Evolutionary conservation across 805 yeast genomes (phyloP), one percentile per base, ranked within the genome.

Genomic region (Lachancea mirantina): DNA sequence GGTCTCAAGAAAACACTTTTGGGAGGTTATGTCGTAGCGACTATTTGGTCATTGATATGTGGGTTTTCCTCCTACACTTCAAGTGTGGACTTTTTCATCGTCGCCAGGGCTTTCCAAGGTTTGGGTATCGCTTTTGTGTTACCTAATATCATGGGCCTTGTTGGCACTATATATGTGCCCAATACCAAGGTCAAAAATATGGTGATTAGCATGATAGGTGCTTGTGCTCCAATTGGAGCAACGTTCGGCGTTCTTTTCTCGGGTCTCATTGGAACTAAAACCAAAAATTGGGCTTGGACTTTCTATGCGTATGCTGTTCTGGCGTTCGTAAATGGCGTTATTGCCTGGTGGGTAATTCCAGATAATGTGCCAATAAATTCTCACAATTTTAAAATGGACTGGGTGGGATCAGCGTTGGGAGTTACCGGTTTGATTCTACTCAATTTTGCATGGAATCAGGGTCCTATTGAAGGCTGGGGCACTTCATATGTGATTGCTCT

Each of bases 371-470:
- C 55, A 8, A 45, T 45, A 7, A 52, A 53, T 34, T 38, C 46
- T 13, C 43, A 49, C 23, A 30, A 32, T 3, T 39, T 46, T 23
- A 32, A 45, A 6, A 67, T 73, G 57, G 78, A 74, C 46, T 64
- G 67, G 58, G 36, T 55, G 5, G 85, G 85, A n/a, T 61, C 79
- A 0, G 11, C 58, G 0, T 38, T 72, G 9, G 88, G 84, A 3
- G 69, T 81, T 4, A 36, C 59, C 5, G 84, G 84, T 0, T 54
- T 83, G 29, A 64, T 79, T 2, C 50, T 82, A 20, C 63, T 83
- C 50, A 80, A 77, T 43, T 75, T 81, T 49, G 73, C 74, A 2
- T 74, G 84, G 75, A 81, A 78, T 45, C 87, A 83, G 50, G 89
- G 81, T 2, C 84, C 89, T 0, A 65, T 70, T 4, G 78, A 62